A percentile compares a stretch with the other conserved stretches of the same genome.
Conservation (phyloP, 1,139 yeast genomes). For the Candida labiduridarum region DNA sequence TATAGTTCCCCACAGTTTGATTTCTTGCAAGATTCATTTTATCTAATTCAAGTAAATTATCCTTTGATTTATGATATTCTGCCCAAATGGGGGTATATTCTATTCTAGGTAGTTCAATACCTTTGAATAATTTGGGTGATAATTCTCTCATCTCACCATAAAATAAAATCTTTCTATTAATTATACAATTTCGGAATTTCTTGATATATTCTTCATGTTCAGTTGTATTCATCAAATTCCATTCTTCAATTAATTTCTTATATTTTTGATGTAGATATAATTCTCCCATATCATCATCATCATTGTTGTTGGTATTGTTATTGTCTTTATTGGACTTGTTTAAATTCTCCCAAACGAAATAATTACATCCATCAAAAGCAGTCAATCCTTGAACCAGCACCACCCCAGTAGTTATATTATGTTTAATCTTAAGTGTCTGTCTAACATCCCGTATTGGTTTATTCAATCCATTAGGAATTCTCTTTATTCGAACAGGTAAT, state of each 20-base stretch:
- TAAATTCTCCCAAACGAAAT: constrained; percentile 1
- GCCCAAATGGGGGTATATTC: background rate
- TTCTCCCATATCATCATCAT: background rate
- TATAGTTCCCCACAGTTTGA: constrained; percentile 9
- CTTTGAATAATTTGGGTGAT: constrained; percentile 19
- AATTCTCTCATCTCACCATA: constrained; percentile 29
- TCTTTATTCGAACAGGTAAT: background rate
- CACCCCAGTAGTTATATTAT: constrained; percentile 1
- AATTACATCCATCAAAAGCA: background rate
- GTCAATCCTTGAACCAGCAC: background rate
- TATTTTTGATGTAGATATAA: background rate
- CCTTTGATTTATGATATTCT: background rate
- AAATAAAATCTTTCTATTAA: constrained; percentile 31
- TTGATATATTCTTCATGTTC: constrained; percentile 27
- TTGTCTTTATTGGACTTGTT: background rate
- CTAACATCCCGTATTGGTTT: background rate
- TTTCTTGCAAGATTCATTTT: constrained; percentile 6
- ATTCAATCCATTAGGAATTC: background rate
- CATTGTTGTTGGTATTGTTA: no score
- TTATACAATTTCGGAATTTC: constrained; percentile 29
- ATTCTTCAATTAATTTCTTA: constrained; percentile 12
- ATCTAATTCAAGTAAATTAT: background rate
- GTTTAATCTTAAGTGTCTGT: background rate
- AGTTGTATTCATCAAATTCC: constrained; percentile 29
- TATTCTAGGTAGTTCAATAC: background rate